phyloP scores from a whole-genome alignment of 106 monocot genomes.

The Triglochin maritima region DNA sequence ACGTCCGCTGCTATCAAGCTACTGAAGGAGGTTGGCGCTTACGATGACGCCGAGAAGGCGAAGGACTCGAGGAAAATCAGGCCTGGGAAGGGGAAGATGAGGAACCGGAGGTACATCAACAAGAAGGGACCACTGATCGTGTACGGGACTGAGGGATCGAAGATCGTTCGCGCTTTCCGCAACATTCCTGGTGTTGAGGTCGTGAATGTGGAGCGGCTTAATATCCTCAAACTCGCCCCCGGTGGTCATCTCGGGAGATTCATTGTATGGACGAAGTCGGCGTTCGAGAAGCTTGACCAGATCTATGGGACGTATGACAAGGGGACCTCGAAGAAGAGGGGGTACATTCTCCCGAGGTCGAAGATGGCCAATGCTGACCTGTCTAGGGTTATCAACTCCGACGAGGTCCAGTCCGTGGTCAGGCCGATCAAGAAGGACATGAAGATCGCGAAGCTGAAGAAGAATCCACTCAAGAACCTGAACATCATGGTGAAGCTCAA shows the following conservation, averaged over 20 bases:
- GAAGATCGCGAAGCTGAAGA: constrained; percentile 43
- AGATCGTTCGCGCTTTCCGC: constrained; percentile 67
- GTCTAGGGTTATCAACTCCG: constrained; percentile 67
- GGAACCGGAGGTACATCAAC: constrained; percentile 57
- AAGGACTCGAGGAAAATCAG: constrained; percentile 49
- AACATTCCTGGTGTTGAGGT: constrained; percentile 76
- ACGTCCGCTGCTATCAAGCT: constrained; percentile 47
- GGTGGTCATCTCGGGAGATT: constrained; percentile 71
- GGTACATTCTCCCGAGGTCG: constrained; percentile 57
- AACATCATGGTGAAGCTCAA: constrained; percentile 46
- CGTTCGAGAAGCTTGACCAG: constrained; percentile 74
- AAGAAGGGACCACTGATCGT: constrained; percentile 63
- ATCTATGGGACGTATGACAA: constrained; percentile 70
- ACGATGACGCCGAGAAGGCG: constrained; percentile 55
- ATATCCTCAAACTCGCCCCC: constrained; percentile 70
- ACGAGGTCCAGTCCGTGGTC: constrained; percentile 72
- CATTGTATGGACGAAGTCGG: constrained; percentile 81
- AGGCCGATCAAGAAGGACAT: constrained; percentile 53
- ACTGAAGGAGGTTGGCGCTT: constrained; percentile 56
- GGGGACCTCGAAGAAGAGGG: constrained; percentile 57
- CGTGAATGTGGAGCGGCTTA: constrained; percentile 65
- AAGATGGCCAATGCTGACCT: constrained; percentile 82
- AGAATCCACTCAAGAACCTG: constrained; percentile 58
- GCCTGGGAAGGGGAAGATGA: constrained; percentile 66
- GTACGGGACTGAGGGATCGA: constrained; percentile 66